These are phyloP conservation scores for Candida sphagnicola DNA, from an alignment of 805 yeast genomes.

Conservation along the genomic window DNA sequence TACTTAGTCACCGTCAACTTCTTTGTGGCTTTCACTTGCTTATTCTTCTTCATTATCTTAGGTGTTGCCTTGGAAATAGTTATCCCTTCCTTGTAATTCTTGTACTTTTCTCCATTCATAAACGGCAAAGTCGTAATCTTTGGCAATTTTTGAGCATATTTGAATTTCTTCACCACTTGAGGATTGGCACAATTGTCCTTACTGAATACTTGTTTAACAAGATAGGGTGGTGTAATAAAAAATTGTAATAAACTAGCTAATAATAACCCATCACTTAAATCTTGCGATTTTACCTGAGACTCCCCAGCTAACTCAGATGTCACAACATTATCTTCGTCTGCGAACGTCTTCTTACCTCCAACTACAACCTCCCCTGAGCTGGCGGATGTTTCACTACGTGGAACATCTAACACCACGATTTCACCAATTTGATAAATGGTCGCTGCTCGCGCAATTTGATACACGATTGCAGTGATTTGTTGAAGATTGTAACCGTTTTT, in stretches of 20 bases:
- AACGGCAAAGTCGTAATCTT: slow-evolving; percentile 72
- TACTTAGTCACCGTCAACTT: slow-evolving; percentile 60
- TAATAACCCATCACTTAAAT: slow-evolving; percentile 28
- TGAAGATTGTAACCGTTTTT: slow-evolving; percentile 60
- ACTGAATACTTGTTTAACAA: slow-evolving; percentile 59
- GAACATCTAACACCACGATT: slow-evolving; percentile 63
- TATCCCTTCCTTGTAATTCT: slow-evolving; percentile 59
- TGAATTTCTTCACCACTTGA: slow-evolving; percentile 43
- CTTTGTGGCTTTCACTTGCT: slow-evolving; percentile 32
- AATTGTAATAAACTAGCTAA: slow-evolving; percentile 72
- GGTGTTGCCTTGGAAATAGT: slow-evolving; percentile 43
- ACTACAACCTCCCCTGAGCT: slow-evolving; percentile 16
- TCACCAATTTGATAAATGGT: slow-evolving; percentile 70
- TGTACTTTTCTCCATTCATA: slow-evolving; percentile 45
- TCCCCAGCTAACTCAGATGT: slow-evolving; percentile 9
- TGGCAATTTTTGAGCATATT: slow-evolving; percentile 67
- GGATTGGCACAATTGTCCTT: slow-evolving; percentile 20
- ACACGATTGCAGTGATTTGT: slow-evolving; percentile 69
- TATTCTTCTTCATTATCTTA: slow-evolving; percentile 38
- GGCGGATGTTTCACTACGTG: slow-evolving; percentile 17
- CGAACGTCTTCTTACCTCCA: slow-evolving; percentile 21
- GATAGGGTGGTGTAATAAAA: slow-evolving; percentile 81
- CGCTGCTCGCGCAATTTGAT: slow-evolving; percentile 77
- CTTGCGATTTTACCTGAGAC: slow-evolving; percentile 10
- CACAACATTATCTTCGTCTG: slow-evolving; percentile 9